These are phyloP conservation scores for Phytophthora hybrid DNA, from an alignment of 352 stramenopile species.

Conservation along the genomic window DNA sequence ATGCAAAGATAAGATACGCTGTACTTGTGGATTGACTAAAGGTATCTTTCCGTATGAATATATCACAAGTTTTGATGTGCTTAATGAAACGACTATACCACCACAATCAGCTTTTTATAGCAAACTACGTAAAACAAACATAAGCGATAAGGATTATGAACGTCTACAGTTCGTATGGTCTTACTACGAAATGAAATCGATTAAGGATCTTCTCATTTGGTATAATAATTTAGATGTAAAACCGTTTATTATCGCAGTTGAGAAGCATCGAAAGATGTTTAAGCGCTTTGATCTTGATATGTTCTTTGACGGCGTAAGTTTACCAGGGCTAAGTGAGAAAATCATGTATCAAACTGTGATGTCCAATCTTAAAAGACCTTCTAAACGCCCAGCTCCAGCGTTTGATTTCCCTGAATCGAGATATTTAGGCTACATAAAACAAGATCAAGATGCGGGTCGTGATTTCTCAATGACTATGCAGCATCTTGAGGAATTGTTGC, in stretches of 20 bases:
- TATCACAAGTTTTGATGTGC: conserved; percentile 37
- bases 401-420: too few species aligned
- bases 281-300: neutral
- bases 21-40: conserved; percentile 20
- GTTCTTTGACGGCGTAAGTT: neutral
- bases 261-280: neutral
- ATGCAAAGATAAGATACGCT: conserved; percentile 42
- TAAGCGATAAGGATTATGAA: neutral
- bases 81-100: conserved; percentile 31
- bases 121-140: conserved; percentile 3
- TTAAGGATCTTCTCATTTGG: neutral
- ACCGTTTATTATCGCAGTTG: too few species aligned
- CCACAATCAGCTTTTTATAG: conserved; percentile 33
- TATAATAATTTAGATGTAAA: neutral
- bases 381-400: too few species aligned
- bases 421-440: too few species aligned
- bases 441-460: too few species aligned
- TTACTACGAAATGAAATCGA: neutral
- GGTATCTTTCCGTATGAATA: conserved; percentile 36
- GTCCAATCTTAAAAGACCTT: too few species aligned
- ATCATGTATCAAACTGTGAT: neutral
- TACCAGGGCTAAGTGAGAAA: neutral
- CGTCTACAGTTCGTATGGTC: neutral
- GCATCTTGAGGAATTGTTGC: too few species aligned
- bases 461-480: too few species aligned